Evolutionary conservation across 1,139 yeast genomes (phyloP).

Genomic region (Barnettozyma hawaiiensis): DNA sequence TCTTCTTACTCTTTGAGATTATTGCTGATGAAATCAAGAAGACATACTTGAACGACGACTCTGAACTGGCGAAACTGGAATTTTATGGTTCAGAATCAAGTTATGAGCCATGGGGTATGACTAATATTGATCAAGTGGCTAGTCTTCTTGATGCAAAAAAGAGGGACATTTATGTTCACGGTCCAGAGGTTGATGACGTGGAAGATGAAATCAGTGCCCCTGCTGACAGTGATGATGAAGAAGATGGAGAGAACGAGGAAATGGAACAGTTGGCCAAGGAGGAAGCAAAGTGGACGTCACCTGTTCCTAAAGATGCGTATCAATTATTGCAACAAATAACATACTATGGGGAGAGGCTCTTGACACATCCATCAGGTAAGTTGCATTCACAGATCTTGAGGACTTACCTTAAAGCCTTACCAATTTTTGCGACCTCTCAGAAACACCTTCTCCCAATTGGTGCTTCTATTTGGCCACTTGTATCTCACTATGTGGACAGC

Average conservation of each 20-base stretch:
- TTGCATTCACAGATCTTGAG: slow-evolving; percentile 53
- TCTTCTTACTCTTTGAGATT: slow-evolving; percentile 66
- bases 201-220: slow-evolving; percentile 13
- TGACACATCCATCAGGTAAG: slow-evolving; percentile 60
- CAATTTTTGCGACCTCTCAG: slow-evolving; percentile 58
- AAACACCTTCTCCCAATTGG: slow-evolving; percentile 58
- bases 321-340: slow-evolving; percentile 53
- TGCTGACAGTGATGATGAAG: slow-evolving; percentile 31
- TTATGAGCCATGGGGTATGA: slow-evolving; percentile 55
- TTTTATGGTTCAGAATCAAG: slow-evolving; percentile 16
- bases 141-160: slow-evolving; percentile 38
- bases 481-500: slow-evolving; percentile 36
- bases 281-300: slow-evolving; percentile 51
- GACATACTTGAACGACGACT: slow-evolving; percentile 31
- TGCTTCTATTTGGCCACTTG: slow-evolving; percentile 64
- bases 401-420: slow-evolving; percentile 46
- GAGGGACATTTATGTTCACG: slow-evolving; percentile 31
- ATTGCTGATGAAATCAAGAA: slow-evolving; percentile 49
- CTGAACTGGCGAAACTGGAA: slow-evolving; percentile 22
- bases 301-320: slow-evolving; percentile 56
- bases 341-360: slow-evolving; percentile 62
- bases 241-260: slow-evolving; percentile 29
- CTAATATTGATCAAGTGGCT: slow-evolving; percentile 34
- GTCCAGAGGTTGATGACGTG: slow-evolving; percentile 29
- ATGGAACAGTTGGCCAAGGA: slow-evolving; percentile 23